Evolutionary conservation across 768 basidiomycete species (phyloP).

Genomic region (Collybiopsis luxurians): DNA sequence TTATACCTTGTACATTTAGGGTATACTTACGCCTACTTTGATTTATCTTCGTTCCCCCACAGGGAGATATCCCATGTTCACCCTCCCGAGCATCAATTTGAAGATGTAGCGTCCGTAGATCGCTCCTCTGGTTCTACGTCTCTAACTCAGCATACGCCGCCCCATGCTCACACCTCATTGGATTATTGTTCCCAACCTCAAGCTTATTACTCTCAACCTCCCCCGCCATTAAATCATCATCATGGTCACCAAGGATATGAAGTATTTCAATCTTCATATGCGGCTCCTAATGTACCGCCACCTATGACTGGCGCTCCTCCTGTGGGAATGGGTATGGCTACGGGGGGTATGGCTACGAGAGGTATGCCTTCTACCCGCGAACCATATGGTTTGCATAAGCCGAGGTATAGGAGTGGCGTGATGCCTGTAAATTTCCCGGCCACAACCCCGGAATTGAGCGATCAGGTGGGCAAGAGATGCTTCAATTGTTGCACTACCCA

Average conservation of each 20-base stretch:
- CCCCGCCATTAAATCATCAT: slow-evolving; percentile 1
- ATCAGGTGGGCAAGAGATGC: slow-evolving; percentile 72
- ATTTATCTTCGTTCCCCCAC: no score
- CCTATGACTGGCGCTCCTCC: background rate
- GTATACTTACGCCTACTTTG: no score
- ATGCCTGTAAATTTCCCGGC: slow-evolving; percentile 30
- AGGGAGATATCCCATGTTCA: no score
- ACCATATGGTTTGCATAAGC: background rate
- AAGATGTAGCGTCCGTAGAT: slow-evolving; percentile 6
- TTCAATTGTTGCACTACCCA: slow-evolving; percentile 87
- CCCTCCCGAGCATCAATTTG: no score
- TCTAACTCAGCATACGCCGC: background rate
- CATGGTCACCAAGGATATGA: slow-evolving; percentile 1
- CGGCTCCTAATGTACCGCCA: background rate
- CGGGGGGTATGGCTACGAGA: background rate
- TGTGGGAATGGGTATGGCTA: background rate
- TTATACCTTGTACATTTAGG: no score
- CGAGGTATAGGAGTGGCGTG: background rate
- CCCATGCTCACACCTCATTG: background rate
- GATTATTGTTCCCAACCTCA: slow-evolving; percentile 1
- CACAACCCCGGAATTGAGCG: slow-evolving; percentile 76
- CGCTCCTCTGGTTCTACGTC: slow-evolving; percentile 7
- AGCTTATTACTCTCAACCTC: slow-evolving; percentile 5
- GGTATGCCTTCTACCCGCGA: background rate
- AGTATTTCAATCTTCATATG: background rate